Evolutionary conservation across 371 early-diverging fungal species (phyloP).

Genomic region (Mucor saturninus): DNA sequence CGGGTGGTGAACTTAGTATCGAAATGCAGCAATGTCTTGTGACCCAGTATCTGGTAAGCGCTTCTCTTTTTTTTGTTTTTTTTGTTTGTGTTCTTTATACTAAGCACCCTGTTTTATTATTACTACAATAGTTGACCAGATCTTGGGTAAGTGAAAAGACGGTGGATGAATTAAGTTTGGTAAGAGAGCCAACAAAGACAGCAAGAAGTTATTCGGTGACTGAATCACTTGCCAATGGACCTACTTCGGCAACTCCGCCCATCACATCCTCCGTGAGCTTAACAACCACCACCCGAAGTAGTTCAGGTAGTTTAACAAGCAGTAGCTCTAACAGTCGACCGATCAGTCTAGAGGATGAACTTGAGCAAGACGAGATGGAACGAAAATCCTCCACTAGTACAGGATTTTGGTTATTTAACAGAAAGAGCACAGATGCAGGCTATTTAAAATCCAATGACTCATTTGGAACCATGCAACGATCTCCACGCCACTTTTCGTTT

Average conservation of each 20-base stretch:
- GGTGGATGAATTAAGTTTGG: constrained; percentile 73
- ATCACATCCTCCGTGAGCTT: constrained; percentile 18
- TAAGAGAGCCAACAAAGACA: constrained; percentile 66
- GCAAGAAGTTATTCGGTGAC: constrained; percentile 34
- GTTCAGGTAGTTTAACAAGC: constrained; percentile 42
- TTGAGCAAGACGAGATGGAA: constrained; percentile 16
- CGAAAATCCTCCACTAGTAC: constrained; percentile 8
- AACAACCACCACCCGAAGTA: constrained; percentile 27
- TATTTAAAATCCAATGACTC: constrained; percentile 9
- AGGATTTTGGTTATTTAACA: constrained; percentile 49
- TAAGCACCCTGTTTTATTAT: constrained; percentile 38
- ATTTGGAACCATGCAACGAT: constrained; percentile 21
- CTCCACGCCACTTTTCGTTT: constrained; percentile 47
- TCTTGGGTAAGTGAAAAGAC: constrained; percentile 70
- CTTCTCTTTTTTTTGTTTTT: constrained; percentile 7
- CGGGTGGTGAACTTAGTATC: constrained; percentile 31
- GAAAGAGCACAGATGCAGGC: constrained; percentile 42
- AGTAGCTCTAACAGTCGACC: constrained; percentile 55
- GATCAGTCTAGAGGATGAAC: constrained; percentile 40
- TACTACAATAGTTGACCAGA: constrained; percentile 49
- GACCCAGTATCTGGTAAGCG: constrained; percentile 68
- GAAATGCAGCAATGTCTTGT: constrained; percentile 58
- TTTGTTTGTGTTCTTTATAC: constrained; percentile 8
- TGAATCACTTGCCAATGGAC: constrained; percentile 15
- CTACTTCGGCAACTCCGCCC: neutral